Conservation (phyloP, 2,329 filamentous ascomycete species). For the Rhynchosporium graminicola region DNA sequence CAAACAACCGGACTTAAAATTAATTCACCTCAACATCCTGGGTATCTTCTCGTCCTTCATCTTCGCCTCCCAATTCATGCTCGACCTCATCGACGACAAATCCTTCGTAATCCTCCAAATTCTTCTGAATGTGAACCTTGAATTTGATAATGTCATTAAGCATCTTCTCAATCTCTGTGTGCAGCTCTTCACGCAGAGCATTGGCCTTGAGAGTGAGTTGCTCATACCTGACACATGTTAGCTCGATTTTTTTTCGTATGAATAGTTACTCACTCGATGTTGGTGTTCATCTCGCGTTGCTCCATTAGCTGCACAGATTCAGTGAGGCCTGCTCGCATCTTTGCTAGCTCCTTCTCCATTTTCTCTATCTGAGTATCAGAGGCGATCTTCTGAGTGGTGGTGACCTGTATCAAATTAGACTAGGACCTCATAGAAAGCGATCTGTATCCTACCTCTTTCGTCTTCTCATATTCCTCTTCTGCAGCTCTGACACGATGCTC, state of each 20-base stretch:
- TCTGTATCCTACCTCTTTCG: constrained; percentile 64
- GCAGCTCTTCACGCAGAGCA: constrained; percentile 89
- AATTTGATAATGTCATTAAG: constrained; percentile 97
- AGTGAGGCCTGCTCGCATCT: constrained; percentile 80
- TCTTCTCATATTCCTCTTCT: constrained; percentile 91
- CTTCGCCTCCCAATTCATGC: constrained; percentile 67
- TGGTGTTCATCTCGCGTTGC: constrained; percentile 93
- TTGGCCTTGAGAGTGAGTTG: constrained; percentile 85
- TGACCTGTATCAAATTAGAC: constrained; percentile 45
- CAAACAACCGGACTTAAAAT: neutral
- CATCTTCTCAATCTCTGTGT: constrained; percentile 94
- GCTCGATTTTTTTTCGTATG: neutral
- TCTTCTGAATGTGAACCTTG: constrained; percentile 95
- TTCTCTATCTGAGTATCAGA: constrained; percentile 95
- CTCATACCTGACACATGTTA: constrained; percentile 66
- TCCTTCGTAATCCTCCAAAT: constrained; percentile 88
- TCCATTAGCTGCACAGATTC: constrained; percentile 92
- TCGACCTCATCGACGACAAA: constrained; percentile 95
- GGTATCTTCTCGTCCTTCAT: constrained; percentile 58
- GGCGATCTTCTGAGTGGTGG: constrained; percentile 81
- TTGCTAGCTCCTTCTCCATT: constrained; percentile 97
- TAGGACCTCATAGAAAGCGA: too few species aligned
- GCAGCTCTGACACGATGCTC: constrained; percentile 86
- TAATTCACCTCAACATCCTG: constrained; percentile 48
- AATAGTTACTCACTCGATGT: constrained; percentile 71